Base-by-base conservation (phyloP, 257 asterid genomes). In the Ligustrum vulgare region DNA sequence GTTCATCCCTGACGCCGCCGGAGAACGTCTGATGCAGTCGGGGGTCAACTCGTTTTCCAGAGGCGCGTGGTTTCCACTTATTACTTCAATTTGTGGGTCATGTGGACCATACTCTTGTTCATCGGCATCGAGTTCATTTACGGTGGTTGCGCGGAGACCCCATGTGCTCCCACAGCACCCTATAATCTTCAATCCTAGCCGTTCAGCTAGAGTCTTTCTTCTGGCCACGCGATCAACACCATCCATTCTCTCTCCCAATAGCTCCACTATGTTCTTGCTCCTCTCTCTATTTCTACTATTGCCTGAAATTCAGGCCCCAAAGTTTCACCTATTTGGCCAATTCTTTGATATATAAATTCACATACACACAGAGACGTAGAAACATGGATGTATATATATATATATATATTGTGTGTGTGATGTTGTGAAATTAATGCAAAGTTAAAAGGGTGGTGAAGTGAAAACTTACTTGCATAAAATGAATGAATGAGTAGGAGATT, bases 121-220 rank as follows among this genome's bases (percentile, higher is more conserved):
- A 0, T 72, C 89, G 1, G 71, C 87, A 6, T 80, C 93, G 18
- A 81, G 79, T 15, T 78, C 88, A 72, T 85, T 84, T 34, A 85
- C 33, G 39, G 85, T 76, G 71, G 83, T 76, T 67, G 91, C 85
- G 74, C 89, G 73, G 25, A 82, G 71, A 23, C 89, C 89, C 90
- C 91, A 89, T 3, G 88, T 77, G 70, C 88, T 69, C 25, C 97
- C 97, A 22, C 96, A 90, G 56, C 96, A 90, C 33, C 84, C 81
- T 34, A 91, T 41, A 6, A 87, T 90, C 36, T 82, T 87, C 77
- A 91, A 82, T 83, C 97, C 84, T 60, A 93, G 76, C 86, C 96
- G 94, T 72, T 90, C 89, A 65, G 79, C 87, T 22, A 93, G 66
- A 54, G 89, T 85, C 83, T 84, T 90, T 70, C 92, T 71, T 64